phyloP scores from a whole-genome alignment of 306 rosid species.

The Aeschynomene evenia region DNA sequence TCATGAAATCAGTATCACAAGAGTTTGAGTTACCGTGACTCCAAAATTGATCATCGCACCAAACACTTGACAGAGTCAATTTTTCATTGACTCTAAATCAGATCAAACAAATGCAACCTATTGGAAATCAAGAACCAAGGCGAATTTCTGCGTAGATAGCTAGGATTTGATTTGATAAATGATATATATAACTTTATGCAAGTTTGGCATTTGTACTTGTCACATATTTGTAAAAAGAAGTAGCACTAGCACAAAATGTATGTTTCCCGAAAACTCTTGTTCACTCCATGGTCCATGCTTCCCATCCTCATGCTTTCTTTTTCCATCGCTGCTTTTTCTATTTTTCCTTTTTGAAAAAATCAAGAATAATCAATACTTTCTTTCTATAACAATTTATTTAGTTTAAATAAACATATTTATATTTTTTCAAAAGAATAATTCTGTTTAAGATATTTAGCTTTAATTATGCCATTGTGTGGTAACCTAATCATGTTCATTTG shows the following conservation, averaged over 20 bases:
- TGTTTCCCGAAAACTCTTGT: background rate
- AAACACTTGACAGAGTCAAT: too few species aligned
- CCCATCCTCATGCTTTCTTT: background rate
- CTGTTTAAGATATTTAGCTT: background rate
- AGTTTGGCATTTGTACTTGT: slow-evolving; percentile 5
- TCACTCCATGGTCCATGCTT: background rate
- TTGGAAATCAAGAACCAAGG: slow-evolving; percentile 15
- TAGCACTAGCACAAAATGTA: slow-evolving; percentile 22
- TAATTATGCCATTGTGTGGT: background rate
- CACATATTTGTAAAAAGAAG: background rate
- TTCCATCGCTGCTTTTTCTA: background rate
- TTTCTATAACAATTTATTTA: background rate
- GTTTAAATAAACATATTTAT: too few species aligned
- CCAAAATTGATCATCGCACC: too few species aligned
- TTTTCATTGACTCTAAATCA: too few species aligned
- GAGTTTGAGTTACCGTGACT: too few species aligned
- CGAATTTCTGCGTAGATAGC: background rate
- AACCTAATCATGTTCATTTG: background rate
- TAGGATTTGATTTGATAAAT: background rate
- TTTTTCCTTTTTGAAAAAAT: background rate
- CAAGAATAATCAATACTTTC: background rate
- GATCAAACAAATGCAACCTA: too few species aligned
- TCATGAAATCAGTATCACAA: too few species aligned
- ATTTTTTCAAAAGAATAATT: background rate
- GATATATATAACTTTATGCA: too few species aligned